A percentile compares a stretch with the other conserved stretches of the same genome.
Evolutionary conservation across 1,284 basidiomycete genomes (phyloP).

Genomic region (Flammula alnicola): DNA sequence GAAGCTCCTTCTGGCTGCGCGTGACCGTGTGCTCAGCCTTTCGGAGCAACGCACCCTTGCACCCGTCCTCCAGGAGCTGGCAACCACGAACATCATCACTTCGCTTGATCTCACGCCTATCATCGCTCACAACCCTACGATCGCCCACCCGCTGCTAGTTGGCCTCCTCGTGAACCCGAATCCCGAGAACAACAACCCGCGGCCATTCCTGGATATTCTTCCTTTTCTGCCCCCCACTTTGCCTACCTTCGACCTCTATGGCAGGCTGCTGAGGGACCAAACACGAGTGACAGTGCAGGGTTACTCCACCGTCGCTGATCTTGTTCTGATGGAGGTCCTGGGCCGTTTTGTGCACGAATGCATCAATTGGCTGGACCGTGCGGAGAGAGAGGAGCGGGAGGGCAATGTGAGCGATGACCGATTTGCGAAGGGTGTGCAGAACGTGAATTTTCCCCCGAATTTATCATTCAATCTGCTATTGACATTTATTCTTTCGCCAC

Average conservation of each 20-base stretch:
- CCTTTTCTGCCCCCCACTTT: constrained; percentile 65
- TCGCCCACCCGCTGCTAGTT: constrained; percentile 67
- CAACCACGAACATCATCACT: constrained; percentile 60
- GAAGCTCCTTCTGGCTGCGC: constrained; percentile 66
- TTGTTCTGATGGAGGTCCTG: constrained; percentile 64
- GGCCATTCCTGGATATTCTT: constrained; percentile 61
- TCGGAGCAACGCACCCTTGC: constrained; percentile 68
- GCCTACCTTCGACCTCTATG: constrained; percentile 74
- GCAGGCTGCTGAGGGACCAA: constrained; percentile 63
- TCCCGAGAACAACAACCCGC: constrained; percentile 43
- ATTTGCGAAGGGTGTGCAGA: constrained; percentile 69
- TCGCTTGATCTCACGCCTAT: constrained; percentile 68
- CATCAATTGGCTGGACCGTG: constrained; percentile 68
- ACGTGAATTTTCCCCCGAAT: too few relatives aligned
- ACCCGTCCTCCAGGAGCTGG: constrained; percentile 51
- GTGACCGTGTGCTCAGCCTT: constrained; percentile 70
- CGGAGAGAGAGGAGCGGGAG: constrained; percentile 65
- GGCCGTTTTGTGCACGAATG: constrained; percentile 70
- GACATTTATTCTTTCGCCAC: too few relatives aligned
- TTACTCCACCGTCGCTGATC: constrained; percentile 61
- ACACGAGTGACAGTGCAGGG: constrained; percentile 47
- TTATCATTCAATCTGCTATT: too few relatives aligned
- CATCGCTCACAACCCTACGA: constrained; percentile 66
- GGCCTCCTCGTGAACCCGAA: constrained; percentile 51
- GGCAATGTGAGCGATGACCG: constrained; percentile 78